These are phyloP conservation scores for Coemansia sp. DNA, from an alignment of 192 early-diverging fungal species.

Conservation along the genomic window DNA sequence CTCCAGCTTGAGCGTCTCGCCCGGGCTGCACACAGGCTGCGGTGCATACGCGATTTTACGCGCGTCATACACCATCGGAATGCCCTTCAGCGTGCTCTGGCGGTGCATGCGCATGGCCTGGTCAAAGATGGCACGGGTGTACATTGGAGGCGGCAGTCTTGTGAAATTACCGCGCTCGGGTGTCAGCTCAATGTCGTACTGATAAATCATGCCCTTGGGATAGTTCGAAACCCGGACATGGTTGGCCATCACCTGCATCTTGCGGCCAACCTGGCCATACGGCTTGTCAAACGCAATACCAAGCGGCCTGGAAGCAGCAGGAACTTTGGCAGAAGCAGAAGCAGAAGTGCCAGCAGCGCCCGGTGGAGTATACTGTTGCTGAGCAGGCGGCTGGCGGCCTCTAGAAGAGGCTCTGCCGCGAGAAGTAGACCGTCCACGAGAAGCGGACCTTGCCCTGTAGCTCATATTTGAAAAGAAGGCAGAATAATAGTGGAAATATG, in stretches of 20 bases:
- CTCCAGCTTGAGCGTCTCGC: slow-evolving; percentile 60
- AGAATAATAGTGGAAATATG: too few relatives aligned
- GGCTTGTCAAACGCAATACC: slow-evolving; percentile 2
- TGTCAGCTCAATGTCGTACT: slow-evolving; percentile 82
- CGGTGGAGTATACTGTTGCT: too few relatives aligned
- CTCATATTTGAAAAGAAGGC: too few relatives aligned
- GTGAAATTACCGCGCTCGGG: slow-evolving; percentile 51
- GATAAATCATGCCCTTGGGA: slow-evolving; percentile 69
- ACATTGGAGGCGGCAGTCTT: slow-evolving; percentile 31
- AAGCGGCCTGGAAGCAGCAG: not conserved
- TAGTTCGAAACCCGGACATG: slow-evolving; percentile 74
- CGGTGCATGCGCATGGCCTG: slow-evolving; percentile 42
- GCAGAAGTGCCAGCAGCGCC: too few relatives aligned
- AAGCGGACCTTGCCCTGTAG: too few relatives aligned
- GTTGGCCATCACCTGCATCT: slow-evolving; percentile 62
- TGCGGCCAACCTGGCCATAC: slow-evolving; percentile 52
- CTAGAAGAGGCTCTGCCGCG: too few relatives aligned
- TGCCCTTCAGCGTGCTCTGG: slow-evolving; percentile 58
- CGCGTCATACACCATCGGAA: slow-evolving; percentile 79
- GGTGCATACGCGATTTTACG: slow-evolving; percentile 81
- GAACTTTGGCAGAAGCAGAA: slow-evolving; percentile 33
- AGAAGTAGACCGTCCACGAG: too few relatives aligned
- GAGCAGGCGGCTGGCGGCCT: too few relatives aligned
- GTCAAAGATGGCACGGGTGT: slow-evolving; percentile 77
- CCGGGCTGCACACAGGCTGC: slow-evolving; percentile 69